Evolutionary conservation across 805 yeast species (phyloP), one percentile per base, ranked within the genome.

Genomic region (Kregervanrija pseudodelftensis): DNA sequence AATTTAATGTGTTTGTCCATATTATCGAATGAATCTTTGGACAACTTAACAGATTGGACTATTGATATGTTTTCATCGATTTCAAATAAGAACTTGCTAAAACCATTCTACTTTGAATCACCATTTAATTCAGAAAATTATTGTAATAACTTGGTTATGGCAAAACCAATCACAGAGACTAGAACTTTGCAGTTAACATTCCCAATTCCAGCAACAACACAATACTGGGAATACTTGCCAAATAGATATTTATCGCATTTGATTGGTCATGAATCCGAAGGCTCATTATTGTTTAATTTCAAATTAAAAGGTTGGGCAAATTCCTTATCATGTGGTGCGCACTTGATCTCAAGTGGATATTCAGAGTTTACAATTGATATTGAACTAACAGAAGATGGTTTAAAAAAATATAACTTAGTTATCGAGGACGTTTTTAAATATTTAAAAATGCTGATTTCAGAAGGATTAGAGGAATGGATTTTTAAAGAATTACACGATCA

Each of bases 221-320:
- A 74, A 22, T 61, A 67, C 41, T 85, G 90, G 85, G 74, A 75
- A 43, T 72, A 74, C 17, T 79, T 79, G 53, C 95, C 97, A 0
- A 72, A 77, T 7, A 77, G 73, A 45, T 85, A 88, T 63, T 74
- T 69, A 52, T 77, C 90, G 15, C 97, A 93, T 61, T 69, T 93
- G 43, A 67, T 91, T 40, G 98, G 98, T 36, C 98, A 91, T 63
- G 99, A 91, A 66, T 85, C 93, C 40, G 73, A 81, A 40, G 98
- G 98, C 2, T 88, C 96, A 2, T 61, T 91, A 14, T 69, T 88
- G 33, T 76, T 80, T 45, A 74, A 72, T 51, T 74, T 91, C 52
- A 91, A 88, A 64, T 60, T 66, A 32, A 68, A 74, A 50, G 85
- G 90, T 11, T 85, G 90, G 88, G 95, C 91, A 7, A 83, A 77